Conservation (phyloP, 768 basidiomycete species). For the Boletus pseudo-olivaceus region DNA sequence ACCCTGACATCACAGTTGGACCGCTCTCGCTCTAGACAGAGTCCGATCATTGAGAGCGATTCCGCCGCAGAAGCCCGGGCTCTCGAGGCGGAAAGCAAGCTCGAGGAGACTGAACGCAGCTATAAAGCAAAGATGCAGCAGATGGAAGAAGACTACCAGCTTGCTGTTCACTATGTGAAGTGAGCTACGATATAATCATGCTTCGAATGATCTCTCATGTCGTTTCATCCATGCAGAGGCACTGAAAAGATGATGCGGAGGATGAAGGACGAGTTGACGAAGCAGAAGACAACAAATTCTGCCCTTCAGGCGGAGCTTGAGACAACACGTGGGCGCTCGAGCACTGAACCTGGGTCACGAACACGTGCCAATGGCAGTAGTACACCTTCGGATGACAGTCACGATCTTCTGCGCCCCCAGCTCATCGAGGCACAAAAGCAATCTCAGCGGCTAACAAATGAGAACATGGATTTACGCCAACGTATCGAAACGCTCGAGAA, state of each 20-base stretch:
- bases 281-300: constrained; percentile 80
- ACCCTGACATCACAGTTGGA: constrained; percentile 67
- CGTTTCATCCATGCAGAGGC: constrained; percentile 50
- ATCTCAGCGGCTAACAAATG: constrained; percentile 61
- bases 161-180: constrained; percentile 98
- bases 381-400: constrained; percentile 74
- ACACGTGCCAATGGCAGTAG: constrained; percentile 67
- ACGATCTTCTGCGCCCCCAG: constrained; percentile 64
- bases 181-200: constrained; percentile 39
- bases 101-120: constrained; percentile 72
- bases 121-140: constrained; percentile 81
- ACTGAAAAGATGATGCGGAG: constrained; percentile 97
- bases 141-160: constrained; percentile 93
- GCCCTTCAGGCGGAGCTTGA: constrained; percentile 85
- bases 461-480: constrained; percentile 72
- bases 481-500: constrained; percentile 73
- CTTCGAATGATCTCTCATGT: constrained; percentile 14
- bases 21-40: constrained; percentile 54
- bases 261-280: constrained; percentile 92
- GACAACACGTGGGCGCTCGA: constrained; percentile 55
- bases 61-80: constrained; percentile 44
- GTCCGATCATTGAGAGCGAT: constrained; percentile 42
- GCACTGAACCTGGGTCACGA: constrained; percentile 47
- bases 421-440: constrained; percentile 78
- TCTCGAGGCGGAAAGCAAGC: constrained; percentile 69